These are phyloP conservation scores for Globisporangium uncinulatum DNA, from an alignment of 352 stramenopile genomes.

Conservation along the genomic window DNA sequence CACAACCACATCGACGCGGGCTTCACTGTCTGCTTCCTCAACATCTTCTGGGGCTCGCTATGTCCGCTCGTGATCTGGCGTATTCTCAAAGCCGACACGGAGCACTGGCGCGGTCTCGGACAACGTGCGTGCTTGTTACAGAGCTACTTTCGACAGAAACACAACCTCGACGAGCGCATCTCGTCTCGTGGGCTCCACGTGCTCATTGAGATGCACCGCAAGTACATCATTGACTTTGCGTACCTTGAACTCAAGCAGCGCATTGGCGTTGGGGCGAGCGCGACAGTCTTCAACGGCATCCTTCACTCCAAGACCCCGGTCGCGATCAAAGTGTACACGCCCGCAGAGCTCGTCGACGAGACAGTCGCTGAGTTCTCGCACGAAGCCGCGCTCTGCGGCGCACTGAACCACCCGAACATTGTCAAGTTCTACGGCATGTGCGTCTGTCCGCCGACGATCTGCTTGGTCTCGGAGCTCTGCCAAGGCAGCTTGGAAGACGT, in stretches of 20 bases:
- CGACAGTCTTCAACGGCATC: conserved; percentile 39
- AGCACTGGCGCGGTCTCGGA: conserved; percentile 66
- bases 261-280: conserved; percentile 34
- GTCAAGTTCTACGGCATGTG: conserved; percentile 84
- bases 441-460: conserved; percentile 48
- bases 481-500: conserved; percentile 33
- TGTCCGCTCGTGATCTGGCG: conserved; percentile 43
- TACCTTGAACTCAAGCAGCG: conserved; percentile 32
- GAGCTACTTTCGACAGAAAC: conserved; percentile 17
- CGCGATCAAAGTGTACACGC: conserved; percentile 61
- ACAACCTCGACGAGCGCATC: conserved; percentile 30
- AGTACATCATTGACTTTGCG: conserved; percentile 52
- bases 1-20: conserved; percentile 16
- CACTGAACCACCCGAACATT: conserved; percentile 51
- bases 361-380: conserved; percentile 39
- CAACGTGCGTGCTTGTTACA: conserved; percentile 40
- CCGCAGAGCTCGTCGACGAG: conserved; percentile 34
- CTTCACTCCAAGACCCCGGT: conserved; percentile 27
- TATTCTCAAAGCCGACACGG: conserved; percentile 45
- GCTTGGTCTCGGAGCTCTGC: conserved; percentile 48
- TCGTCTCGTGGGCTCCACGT: conserved; percentile 43
- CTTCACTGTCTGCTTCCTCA: conserved; percentile 28
- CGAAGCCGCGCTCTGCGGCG: conserved; percentile 36
- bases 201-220: conserved; percentile 40
- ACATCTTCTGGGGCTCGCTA: conserved; percentile 44